Base-by-base conservation (phyloP, 163 green algal species). In the Volvox carteri region DNA sequence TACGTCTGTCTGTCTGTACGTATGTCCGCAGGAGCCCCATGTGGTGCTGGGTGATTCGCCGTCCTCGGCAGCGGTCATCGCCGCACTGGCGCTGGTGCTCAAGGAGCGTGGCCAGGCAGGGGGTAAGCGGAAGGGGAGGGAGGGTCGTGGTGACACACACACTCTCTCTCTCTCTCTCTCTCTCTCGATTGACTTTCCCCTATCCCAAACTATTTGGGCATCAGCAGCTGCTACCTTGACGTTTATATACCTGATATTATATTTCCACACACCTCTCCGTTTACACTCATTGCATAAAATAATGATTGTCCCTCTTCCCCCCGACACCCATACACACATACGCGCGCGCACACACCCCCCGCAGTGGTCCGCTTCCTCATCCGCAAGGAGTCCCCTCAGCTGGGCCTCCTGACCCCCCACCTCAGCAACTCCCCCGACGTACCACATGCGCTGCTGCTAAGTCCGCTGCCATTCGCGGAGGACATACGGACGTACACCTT, bases 281-380 rank as follows among this genome's bases (percentile, higher is more conserved):
- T n/a, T n/a, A n/a, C n/a, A n/a, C n/a, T n/a, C n/a, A n/a, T n/a
- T n/a, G n/a, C n/a, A n/a, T n/a, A n/a, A n/a, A n/a, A n/a, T n/a
- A n/a, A n/a, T n/a, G n/a, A n/a, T n/a, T n/a, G n/a, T 16, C 23
- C 72, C 72, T 30, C 58, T 68, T 30, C n/a, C n/a, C n/a, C n/a
- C n/a, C n/a, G n/a, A n/a, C n/a, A n/a, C n/a, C n/a, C n/a, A n/a
- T n/a, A n/a, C n/a, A n/a, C n/a, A n/a, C n/a, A n/a, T n/a, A n/a
- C n/a, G n/a, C n/a, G n/a, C n/a, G n/a, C n/a, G n/a, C 44, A 11
- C 18, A 25, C 41, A 4, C n/a, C n/a, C 73, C 73, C 44, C n/a
- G 28, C 75, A 84, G 75, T 84, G 39, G 75, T 84, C 33, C 75
- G 75, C 48, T 84, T 84, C 75, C 48, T 84, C 19, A 35, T 84